Evolutionary conservation across 2,329 filamentous ascomycete genomes (phyloP), one percentile per base, ranked within the genome.

Genomic region (Aspergillaceae sp.): DNA sequence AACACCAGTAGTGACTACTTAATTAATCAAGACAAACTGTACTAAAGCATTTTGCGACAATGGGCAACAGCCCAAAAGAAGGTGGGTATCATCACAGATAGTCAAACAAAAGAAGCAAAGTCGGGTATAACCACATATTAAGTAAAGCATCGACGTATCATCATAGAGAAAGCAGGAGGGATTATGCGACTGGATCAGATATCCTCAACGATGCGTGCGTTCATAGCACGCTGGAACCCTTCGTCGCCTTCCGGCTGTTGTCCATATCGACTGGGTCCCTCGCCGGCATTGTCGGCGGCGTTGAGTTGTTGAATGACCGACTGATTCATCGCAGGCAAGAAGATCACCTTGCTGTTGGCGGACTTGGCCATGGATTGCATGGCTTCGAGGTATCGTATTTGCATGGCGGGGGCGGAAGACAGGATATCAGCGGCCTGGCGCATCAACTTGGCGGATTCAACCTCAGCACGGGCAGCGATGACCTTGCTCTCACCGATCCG

Each of bases 321-420:
- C 69, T 86, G 79, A 66, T 78, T 79, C 36, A 74, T 68, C 6
- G 75, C 80, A 1, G 85, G 86, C 56, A 92, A 64, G 76, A 92
- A 91, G 58, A 91, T 90, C 60, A 92, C 85, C 72, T 94, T 94
- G 69, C 76, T 79, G 70, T 89, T 94, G 41, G 89, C 87, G 0
- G 81, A 80, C 79, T 96, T 97, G 59, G 92, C 92, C 91, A 98
- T 98, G 37, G 87, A 80, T 68, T 97, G 92, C 91, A 97, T 97
- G 3, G 92, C 90, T 73, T 98, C 92, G 56, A 98, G 84, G 69
- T 97, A 97, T 55, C 90, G 78, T 73, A 95, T 95, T 73, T 96
- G 90, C 92, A 98, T 98, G 57, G 92, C 92, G 2, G 92, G 92
- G 0, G 91, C 91, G 10, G 82, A 88, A 52, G 82, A 87, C 42